Conservation (phyloP, 2,329 filamentous ascomycete species). For the Nannizziopsis arthrosporioides region DNA sequence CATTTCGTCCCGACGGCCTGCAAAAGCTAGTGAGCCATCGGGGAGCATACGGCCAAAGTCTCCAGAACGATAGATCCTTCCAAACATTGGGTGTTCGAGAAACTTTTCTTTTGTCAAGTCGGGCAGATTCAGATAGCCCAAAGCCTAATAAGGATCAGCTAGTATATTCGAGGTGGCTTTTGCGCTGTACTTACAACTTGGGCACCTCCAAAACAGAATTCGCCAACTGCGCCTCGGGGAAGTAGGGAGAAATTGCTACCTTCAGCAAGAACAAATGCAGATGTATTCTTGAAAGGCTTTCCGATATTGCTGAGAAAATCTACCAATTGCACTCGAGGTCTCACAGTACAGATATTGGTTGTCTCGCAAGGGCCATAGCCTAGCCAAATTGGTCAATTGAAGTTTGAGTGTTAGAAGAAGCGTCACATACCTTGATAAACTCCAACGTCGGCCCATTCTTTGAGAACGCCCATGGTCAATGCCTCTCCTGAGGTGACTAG, state of each 20-base stretch:
- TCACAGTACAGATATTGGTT: conserved; percentile 76
- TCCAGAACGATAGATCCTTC: conserved; percentile 68
- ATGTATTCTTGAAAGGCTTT: conserved; percentile 61
- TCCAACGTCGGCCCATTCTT: conserved; percentile 53
- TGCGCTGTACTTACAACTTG: conserved; percentile 49
- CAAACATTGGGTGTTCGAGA: conserved; percentile 54
- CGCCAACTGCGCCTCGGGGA: conserved; percentile 62
- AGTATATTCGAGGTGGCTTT: conserved; percentile 6
- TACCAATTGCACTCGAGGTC: conserved; percentile 43
- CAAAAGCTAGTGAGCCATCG: conserved; percentile 62
- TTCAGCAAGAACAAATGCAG: conserved; percentile 50
- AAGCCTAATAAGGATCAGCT: conserved; percentile 27
- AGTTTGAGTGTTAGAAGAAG: background rate
- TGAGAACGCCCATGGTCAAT: conserved; percentile 59
- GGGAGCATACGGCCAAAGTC: conserved; percentile 69
- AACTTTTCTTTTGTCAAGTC: conserved; percentile 55
- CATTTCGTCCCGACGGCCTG: conserved; percentile 65
- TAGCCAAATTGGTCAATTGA: conserved; percentile 14
- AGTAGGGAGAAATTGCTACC: conserved; percentile 41
- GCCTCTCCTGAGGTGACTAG: conserved; percentile 73
- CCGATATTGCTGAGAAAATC: conserved; percentile 68
- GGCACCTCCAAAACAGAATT: conserved; percentile 75
- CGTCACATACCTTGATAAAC: conserved; percentile 54
- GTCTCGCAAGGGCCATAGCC: conserved; percentile 75
- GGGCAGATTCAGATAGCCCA: conserved; percentile 59